phyloP scores from a whole-genome alignment of 2,329 filamentous ascomycete genomes.

The Ascochyta lentis region DNA sequence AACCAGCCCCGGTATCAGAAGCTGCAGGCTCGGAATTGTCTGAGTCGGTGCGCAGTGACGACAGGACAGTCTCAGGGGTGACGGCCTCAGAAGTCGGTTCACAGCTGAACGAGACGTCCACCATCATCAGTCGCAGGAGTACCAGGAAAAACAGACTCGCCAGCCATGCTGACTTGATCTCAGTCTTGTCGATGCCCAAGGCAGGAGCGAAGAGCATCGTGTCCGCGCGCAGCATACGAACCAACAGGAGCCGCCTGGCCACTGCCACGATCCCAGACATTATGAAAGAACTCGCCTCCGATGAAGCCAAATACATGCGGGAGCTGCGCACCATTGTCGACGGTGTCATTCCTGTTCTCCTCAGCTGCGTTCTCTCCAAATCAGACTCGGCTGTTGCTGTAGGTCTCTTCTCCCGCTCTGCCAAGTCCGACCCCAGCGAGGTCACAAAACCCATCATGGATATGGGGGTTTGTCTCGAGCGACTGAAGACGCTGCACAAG shows the following conservation, averaged over 20 bases:
- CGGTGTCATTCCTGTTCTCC: slow-evolving; percentile 89
- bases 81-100: slow-evolving; percentile 40
- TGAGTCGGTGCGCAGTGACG: slow-evolving; percentile 28
- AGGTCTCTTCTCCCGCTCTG: slow-evolving; percentile 70
- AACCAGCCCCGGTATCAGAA: slow-evolving; percentile 38
- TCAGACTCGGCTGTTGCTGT: slow-evolving; percentile 68
- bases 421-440: slow-evolving; percentile 62
- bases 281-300: slow-evolving; percentile 78
- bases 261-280: slow-evolving; percentile 77
- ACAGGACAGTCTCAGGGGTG: slow-evolving; percentile 25
- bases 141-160: slow-evolving; percentile 72
- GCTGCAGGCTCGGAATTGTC: slow-evolving; percentile 35
- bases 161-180: slow-evolving; percentile 92
- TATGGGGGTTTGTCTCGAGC: slow-evolving; percentile 91
- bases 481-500: slow-evolving; percentile 79
- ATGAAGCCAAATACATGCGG: slow-evolving; percentile 86
- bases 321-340: slow-evolving; percentile 94
- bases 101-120: slow-evolving; percentile 42
- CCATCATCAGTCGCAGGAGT: slow-evolving; percentile 54
- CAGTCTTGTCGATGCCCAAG: slow-evolving; percentile 78
- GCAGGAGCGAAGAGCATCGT: slow-evolving; percentile 72
- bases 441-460: slow-evolving; percentile 87
- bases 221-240: slow-evolving; percentile 79
- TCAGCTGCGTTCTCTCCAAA: slow-evolving; percentile 82
- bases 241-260: slow-evolving; percentile 70